These are phyloP conservation scores for Cryptococcus hybrid DNA, from an alignment of 1,284 basidiomycete genomes.

Conservation along the genomic window DNA sequence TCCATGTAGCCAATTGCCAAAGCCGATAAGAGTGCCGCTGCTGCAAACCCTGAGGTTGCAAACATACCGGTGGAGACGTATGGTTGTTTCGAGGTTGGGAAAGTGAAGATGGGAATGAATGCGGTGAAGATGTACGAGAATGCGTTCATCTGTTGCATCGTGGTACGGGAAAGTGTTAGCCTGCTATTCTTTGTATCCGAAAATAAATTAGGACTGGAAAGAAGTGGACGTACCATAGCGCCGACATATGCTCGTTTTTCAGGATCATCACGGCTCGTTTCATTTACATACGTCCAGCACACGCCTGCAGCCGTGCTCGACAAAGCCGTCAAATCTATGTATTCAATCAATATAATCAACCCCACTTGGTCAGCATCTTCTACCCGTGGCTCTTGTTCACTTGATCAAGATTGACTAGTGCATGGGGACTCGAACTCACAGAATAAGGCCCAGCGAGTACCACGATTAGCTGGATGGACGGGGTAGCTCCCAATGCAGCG, in stretches of 20 bases:
- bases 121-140: constrained; percentile 32
- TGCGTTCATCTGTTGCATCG: constrained; percentile 23
- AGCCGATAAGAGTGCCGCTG: constrained; percentile 13
- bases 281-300: constrained; percentile 28
- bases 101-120: constrained; percentile 34
- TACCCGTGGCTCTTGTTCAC: too few species aligned
- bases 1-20: constrained; percentile 26
- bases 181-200: too few species aligned
- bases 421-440: constrained; percentile 11
- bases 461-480: constrained; percentile 19
- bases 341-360: constrained; percentile 6
- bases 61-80: constrained; percentile 27
- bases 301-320: constrained; percentile 16
- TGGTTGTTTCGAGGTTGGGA: constrained; percentile 28
- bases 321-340: constrained; percentile 21
- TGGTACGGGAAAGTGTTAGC: not conserved
- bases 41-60: constrained; percentile 25
- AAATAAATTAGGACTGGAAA: not conserved
- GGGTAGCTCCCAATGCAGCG: constrained; percentile 21
- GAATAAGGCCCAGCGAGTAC: constrained; percentile 22
- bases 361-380: not conserved
- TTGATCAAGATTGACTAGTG: too few species aligned
- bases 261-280: constrained; percentile 26
- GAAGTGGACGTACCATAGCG: constrained; percentile 17
- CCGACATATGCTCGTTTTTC: constrained; percentile 32